Conservation (phyloP, 192 early-diverging fungal species). For the Neocallimastix lanati region DNA sequence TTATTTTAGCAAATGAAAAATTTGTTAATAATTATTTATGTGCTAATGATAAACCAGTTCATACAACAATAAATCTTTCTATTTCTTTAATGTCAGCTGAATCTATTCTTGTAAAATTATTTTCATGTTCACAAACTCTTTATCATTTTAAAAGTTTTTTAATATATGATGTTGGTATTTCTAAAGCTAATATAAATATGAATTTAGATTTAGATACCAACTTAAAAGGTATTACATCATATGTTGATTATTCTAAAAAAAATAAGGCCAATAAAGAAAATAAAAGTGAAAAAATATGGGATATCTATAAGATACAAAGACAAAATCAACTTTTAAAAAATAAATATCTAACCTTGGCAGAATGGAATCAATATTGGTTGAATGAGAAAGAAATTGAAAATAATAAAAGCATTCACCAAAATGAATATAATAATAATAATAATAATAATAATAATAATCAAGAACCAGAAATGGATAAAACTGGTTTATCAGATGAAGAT, state of each 20-base stretch:
- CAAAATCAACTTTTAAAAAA: background rate
- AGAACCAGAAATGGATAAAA: no score
- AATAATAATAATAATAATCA: no score
- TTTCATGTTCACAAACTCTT: background rate
- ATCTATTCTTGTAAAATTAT: background rate
- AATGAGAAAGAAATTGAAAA: background rate
- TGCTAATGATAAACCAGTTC: background rate
- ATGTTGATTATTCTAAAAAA: no score
- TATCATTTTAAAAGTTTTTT: background rate
- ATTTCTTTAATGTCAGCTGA: background rate
- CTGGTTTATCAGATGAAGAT: no score
- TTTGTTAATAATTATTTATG: background rate
- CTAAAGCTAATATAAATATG: background rate
- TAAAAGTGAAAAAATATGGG: background rate
- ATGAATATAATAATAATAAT: no score
- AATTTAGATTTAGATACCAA: background rate
- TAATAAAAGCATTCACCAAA: no score
- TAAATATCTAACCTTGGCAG: background rate
- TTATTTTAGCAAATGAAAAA: background rate
- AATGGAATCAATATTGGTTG: background rate
- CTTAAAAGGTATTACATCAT: no score
- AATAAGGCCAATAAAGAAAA: background rate
- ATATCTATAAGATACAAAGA: background rate
- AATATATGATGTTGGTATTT: background rate
- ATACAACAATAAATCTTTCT: background rate